Conservation (phyloP, 2,329 filamentous ascomycete species). For the Paracoccidioides brasiliensis region DNA sequence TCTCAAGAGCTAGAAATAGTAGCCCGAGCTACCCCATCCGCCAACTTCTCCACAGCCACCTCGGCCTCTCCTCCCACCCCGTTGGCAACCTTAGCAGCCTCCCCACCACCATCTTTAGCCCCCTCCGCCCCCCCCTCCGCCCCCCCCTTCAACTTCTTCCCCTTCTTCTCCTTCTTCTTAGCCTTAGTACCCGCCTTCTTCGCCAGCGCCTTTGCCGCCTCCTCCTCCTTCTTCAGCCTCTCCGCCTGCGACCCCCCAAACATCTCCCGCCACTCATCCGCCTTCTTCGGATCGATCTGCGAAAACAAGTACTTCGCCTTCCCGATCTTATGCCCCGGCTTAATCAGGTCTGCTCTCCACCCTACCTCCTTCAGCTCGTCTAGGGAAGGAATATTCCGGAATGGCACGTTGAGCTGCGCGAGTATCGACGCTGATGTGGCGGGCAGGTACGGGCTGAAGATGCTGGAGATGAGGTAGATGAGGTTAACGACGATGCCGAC, state of each 20-base stretch:
- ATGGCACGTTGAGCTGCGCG: slow-evolving; percentile 53
- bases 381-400: slow-evolving; percentile 46
- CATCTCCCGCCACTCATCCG: slow-evolving; percentile 66
- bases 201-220: slow-evolving; percentile 37
- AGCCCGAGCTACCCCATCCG: slow-evolving; percentile 31
- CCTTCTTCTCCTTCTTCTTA: slow-evolving; percentile 20
- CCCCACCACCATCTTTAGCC: slow-evolving; percentile 20
- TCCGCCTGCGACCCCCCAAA: slow-evolving; percentile 56
- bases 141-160: slow-evolving; percentile 8
- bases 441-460: slow-evolving; percentile 77
- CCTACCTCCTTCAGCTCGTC: slow-evolving; percentile 34
- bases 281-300: slow-evolving; percentile 69
- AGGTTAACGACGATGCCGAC: slow-evolving; percentile 74
- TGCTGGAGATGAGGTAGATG: slow-evolving; percentile 64
- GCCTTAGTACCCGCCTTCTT: slow-evolving; percentile 28
- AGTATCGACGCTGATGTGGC: slow-evolving; percentile 63
- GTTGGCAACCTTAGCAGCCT: slow-evolving; percentile 5
- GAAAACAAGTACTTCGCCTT: slow-evolving; percentile 69
- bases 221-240: slow-evolving; percentile 59
- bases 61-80: slow-evolving; percentile 17
- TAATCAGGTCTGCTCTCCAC: slow-evolving; percentile 49
- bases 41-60: slow-evolving; percentile 27
- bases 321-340: slow-evolving; percentile 67
- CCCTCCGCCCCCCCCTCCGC: slow-evolving; percentile 23
- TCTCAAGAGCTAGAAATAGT: slow-evolving; percentile 28